Evolutionary conservation across 1,284 basidiomycete genomes (phyloP), one percentile per base, ranked within the genome.

Genomic region (Leccinum fallax): DNA sequence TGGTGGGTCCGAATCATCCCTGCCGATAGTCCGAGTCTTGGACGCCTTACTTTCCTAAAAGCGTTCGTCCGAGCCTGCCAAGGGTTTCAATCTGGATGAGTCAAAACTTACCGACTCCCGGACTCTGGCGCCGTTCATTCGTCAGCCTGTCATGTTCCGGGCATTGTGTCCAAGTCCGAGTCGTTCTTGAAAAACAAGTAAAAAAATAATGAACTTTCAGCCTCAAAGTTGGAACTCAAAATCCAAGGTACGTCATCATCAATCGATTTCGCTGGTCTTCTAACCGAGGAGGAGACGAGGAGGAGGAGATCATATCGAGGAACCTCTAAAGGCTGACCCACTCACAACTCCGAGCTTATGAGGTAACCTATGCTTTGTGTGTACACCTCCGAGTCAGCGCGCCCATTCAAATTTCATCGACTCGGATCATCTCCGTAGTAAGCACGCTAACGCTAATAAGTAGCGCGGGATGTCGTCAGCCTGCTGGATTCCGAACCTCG

Each of bases 401-500:
- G 43, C 43, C 19, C 43, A 46, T 46, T 46, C 43, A 46, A 1
- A 19, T 24, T 61, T 62, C 59, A 62, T 65, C 8, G 28, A 30
- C 28, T 30, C 28, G 5, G 34, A 15, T 34, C 13, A 34, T 34
- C 11, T 67, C 10, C 10, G 34, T 34, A 34, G 5, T 6, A 34
- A 34, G 40, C 10, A 46, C 43, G 43, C 43, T 13, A 46, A 21
- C 16, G 10, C n/a, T 11, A 46, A 11, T 46, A 11, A 36, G 7
- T 16, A 11, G 19, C 21, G 4, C 61, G 51, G 55, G 16, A 61
- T 65, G 21, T 13, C 62, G 38, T 26, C 19, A 59, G 38, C 28
- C 13, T 59, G 43, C 10, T 21, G 19, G n/a, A 13, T 19, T 46
- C 43, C 43, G 40, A 19, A 43, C 40, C 9, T 40, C 38, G 36